Base-by-base conservation (phyloP, 2,329 filamentous ascomycete species). In the Colletotrichum horii region DNA sequence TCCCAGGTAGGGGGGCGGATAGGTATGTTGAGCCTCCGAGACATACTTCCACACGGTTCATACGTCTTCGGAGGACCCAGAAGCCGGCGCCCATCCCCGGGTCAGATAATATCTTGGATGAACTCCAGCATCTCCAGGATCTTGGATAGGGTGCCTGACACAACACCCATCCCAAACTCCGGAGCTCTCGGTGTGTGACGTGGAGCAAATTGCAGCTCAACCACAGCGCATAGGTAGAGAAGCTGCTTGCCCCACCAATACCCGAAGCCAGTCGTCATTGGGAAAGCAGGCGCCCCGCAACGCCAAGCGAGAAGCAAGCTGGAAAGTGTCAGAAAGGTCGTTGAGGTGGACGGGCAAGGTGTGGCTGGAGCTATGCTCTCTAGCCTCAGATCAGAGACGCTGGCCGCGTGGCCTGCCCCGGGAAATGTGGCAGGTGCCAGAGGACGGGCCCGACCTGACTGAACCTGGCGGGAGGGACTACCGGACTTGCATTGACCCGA, bases 401-500 rank as follows among this genome's bases (percentile, higher is more conserved):
- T 52, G 43, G 43, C 43, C 43, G 43, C 43, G 43, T 52, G 43
- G 43, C 43, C 43, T 52, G 43, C 43, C 43, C 43, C 43, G n/a
- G 43, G 32, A 38, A 28, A 32, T 32, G 30, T 34, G 60, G 60
- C 28, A 62, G 60, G 28, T 22, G 32, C 30, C 14, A 30, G 55
- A 58, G 60, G 60, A 32, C 26, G 32, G 60, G 60, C 60, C 16
- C 30, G 32, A 34, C 28, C 11, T 64, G 38, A 36, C 64, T 66
- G 64, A 26, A 66, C 22, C 60, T 64, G 24, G n/a, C 24, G 38
- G 38, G 38, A n/a, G 19, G 38, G 19, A 19, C 34, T 28, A 8
- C 62, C 62, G 74, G 70, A 74, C 48, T 76, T 74, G 61, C n/a
- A 16, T 19, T 73, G 43, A n/a, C 69, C 73, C 69, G 70, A n/a